phyloP scores from a whole-genome alignment of 257 asterid species.

The Echium plantagineum region DNA sequence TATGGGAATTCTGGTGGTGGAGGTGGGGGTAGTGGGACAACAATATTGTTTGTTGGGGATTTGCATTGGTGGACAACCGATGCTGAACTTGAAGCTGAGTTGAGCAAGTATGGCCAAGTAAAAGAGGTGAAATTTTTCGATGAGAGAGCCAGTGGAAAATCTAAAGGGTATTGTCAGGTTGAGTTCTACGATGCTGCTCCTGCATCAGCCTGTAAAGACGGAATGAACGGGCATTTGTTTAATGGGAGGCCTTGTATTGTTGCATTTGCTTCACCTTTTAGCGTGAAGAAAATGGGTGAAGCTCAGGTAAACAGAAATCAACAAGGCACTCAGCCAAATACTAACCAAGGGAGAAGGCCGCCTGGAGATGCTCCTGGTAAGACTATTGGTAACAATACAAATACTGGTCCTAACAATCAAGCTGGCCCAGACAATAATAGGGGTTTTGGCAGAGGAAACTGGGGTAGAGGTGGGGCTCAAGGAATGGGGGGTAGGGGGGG shows the following conservation, averaged over 20 bases:
- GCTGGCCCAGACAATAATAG: constrained; percentile 36
- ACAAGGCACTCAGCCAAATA: not conserved
- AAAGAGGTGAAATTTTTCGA: constrained; percentile 11
- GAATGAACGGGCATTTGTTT: constrained; percentile 10
- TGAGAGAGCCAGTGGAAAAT: constrained; percentile 9
- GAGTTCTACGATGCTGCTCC: constrained; percentile 5
- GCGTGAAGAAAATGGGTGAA: constrained; percentile 8
- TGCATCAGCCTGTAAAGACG: constrained; percentile 7
- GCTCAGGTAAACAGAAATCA: constrained; percentile 6
- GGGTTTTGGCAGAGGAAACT: constrained; percentile 58
- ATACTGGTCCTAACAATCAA: constrained; percentile 35
- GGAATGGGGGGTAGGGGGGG: constrained; percentile 42
- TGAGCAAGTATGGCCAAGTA: constrained; percentile 4
- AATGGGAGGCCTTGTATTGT: constrained; percentile 12
- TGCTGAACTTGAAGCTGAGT: constrained; percentile 6
- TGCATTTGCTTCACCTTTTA: constrained; percentile 5
- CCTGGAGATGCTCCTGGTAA: constrained; percentile 6
- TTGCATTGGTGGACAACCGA: constrained; percentile 13
- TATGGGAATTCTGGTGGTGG: constrained; percentile 21
- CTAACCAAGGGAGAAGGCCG: constrained; percentile 1
- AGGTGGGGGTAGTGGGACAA: constrained; percentile 27
- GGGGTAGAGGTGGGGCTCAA: constrained; percentile 59
- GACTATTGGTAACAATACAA: constrained; percentile 6
- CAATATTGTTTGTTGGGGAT: constrained; percentile 5
- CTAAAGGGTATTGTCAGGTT: constrained; percentile 10